phyloP scores from a whole-genome alignment of 1,284 basidiomycete species.

The Pseudozyma sp. region DNA sequence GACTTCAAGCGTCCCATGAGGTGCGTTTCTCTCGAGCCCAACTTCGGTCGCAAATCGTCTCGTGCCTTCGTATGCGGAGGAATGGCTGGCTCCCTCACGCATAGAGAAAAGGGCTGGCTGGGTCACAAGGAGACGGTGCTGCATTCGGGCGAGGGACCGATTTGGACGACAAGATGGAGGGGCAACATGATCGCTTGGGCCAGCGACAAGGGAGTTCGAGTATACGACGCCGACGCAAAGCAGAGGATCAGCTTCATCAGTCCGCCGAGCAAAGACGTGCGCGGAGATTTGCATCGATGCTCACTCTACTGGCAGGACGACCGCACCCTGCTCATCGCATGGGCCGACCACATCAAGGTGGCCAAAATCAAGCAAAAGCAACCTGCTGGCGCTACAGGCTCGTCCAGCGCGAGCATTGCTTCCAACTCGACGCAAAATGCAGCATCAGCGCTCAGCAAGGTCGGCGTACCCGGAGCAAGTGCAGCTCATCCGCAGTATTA shows the following conservation, averaged over 20 bases:
- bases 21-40: constrained; percentile 88
- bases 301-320: constrained; percentile 92
- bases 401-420: constrained; percentile 24
- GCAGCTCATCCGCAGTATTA: constrained; percentile 42
- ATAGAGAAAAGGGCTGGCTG: constrained; percentile 96
- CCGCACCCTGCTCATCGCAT: constrained; percentile 85
- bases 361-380: constrained; percentile 70
- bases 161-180: constrained; percentile 91
- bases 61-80: constrained; percentile 94
- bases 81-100: constrained; percentile 84
- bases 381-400: constrained; percentile 7
- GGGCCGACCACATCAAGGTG: constrained; percentile 95
- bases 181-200: constrained; percentile 93
- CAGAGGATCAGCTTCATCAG: constrained; percentile 89
- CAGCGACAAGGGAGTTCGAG: constrained; percentile 93
- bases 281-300: constrained; percentile 93
- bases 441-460: constrained; percentile 29
- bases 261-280: constrained; percentile 81
- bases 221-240: constrained; percentile 85
- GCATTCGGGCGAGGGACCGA: constrained; percentile 90
- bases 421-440: constrained; percentile 31
- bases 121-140: constrained; percentile 90
- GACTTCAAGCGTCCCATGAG: constrained; percentile 94
- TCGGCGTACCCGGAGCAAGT: constrained; percentile 21
- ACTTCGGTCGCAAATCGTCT: constrained; percentile 82